phyloP scores from a whole-genome alignment of 805 yeast species.

The Cyberlindnera veronae region DNA sequence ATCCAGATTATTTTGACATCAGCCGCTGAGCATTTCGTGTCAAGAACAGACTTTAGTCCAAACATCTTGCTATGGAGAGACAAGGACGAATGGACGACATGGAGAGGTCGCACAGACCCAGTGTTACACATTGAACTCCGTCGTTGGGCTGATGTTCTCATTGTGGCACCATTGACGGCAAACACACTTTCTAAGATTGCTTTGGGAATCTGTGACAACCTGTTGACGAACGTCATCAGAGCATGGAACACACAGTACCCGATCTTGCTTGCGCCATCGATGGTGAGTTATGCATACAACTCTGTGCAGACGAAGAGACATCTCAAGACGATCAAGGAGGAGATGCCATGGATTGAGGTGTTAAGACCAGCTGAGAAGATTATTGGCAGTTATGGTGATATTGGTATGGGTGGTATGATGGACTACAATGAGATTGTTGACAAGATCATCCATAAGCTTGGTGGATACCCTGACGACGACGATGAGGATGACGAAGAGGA shows the following conservation, averaged over 20 bases:
- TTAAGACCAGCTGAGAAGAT: conserved; percentile 93
- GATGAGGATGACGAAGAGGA: conserved; percentile 46
- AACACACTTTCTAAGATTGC: conserved; percentile 89
- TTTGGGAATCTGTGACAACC: conserved; percentile 87
- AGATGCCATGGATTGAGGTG: conserved; percentile 95
- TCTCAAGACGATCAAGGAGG: conserved; percentile 69
- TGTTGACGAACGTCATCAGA: conserved; percentile 83
- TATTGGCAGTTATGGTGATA: conserved; percentile 88
- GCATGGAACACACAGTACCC: conserved; percentile 96
- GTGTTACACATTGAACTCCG: conserved; percentile 92
- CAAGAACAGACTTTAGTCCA: conserved; percentile 46
- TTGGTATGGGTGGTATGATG: conserved; percentile 99
- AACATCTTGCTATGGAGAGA: conserved; percentile 90
- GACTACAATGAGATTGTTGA: conserved; percentile 95
- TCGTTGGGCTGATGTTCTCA: conserved; percentile 92
- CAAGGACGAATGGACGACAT: conserved; percentile 90
- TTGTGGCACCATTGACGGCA: conserved; percentile 94
- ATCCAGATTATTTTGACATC: conserved; percentile 85
- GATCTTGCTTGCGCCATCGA: conserved; percentile 87
- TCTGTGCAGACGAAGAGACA: conserved; percentile 87
- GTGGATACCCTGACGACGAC: conserved; percentile 56
- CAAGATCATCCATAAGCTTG: conserved; percentile 68
- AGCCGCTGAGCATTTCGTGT: conserved; percentile 77
- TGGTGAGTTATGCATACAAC: conserved; percentile 90
- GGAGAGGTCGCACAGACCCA: conserved; percentile 82